These are phyloP conservation scores for Solanum okadae DNA, from an alignment of 257 asterid genomes.

Conservation along the genomic window DNA sequence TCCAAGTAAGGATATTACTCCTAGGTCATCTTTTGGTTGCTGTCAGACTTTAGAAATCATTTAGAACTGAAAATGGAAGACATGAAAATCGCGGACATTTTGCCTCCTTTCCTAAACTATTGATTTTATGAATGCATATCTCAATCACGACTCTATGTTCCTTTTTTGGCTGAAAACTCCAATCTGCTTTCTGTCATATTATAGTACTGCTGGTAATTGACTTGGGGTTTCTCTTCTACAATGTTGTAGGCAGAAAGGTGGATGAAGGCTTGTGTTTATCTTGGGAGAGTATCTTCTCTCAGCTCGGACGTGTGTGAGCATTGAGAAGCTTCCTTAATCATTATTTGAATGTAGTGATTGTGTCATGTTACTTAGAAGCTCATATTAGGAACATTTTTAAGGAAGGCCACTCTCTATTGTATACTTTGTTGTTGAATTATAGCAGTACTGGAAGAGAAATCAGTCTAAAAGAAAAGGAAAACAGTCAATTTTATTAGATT, in stretches of 20 bases:
- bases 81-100: neutral
- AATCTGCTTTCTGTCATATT: neutral
- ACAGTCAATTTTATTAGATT: neutral
- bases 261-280: neutral
- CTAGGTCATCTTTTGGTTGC: neutral
- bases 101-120: neutral
- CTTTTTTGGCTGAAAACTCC: neutral
- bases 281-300: neutral
- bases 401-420: neutral
- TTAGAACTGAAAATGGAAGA: neutral
- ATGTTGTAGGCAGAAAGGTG: neutral
- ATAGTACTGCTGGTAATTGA: neutral
- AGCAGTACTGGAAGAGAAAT: neutral
- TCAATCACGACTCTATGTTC: neutral
- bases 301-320: neutral
- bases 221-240: neutral
- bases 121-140: neutral
- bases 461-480: neutral
- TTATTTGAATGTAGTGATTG: neutral
- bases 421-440: neutral
- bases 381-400: neutral
- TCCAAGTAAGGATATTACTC: neutral
- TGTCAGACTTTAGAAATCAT: neutral
- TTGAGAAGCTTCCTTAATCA: neutral
- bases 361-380: neutral